Evolutionary conservation across 2,329 filamentous ascomycete species (phyloP).

Genomic region (Aspergillus sp.): DNA sequence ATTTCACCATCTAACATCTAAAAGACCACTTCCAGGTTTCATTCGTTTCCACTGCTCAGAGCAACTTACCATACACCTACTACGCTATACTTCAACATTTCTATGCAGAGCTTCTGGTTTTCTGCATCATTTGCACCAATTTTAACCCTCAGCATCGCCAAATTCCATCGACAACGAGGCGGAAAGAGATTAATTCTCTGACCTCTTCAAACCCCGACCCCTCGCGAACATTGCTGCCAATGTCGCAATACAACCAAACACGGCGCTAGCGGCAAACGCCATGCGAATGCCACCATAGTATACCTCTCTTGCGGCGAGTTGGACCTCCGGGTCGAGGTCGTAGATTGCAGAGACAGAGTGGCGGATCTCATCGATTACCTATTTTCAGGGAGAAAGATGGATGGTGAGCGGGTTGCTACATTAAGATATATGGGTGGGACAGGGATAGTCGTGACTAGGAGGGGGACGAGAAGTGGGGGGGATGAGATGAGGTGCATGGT

Average conservation of each 20-base stretch:
- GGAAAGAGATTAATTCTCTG: not conserved
- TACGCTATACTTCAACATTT: not conserved
- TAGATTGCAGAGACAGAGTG: slow-evolving; percentile 60
- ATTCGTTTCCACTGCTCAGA: not conserved
- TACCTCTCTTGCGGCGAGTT: slow-evolving; percentile 56
- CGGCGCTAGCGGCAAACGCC: slow-evolving; percentile 1
- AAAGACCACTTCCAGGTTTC: not conserved
- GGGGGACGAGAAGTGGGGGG: not conserved
- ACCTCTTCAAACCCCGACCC: slow-evolving; percentile 1
- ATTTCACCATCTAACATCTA: not conserved
- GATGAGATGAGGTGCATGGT: not conserved
- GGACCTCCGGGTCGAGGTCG: slow-evolving; percentile 56
- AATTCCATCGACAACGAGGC: not conserved
- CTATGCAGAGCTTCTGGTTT: not conserved
- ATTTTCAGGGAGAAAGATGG: slow-evolving; percentile 15
- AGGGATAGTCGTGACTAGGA: no score
- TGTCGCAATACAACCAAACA: not conserved
- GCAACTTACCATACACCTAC: not conserved
- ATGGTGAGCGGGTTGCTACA: not conserved
- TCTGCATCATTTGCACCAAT: not conserved
- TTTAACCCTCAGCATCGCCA: not conserved
- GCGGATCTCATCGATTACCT: slow-evolving; percentile 63
- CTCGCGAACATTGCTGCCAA: slow-evolving; percentile 1
- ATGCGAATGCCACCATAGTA: slow-evolving; percentile 57
- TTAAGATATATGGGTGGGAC: no score